A percentile compares a stretch with the other conserved stretches of the same genome.
Conservation (phyloP, 2,329 filamentous ascomycete genomes). For the Fusarium sp. region DNA sequence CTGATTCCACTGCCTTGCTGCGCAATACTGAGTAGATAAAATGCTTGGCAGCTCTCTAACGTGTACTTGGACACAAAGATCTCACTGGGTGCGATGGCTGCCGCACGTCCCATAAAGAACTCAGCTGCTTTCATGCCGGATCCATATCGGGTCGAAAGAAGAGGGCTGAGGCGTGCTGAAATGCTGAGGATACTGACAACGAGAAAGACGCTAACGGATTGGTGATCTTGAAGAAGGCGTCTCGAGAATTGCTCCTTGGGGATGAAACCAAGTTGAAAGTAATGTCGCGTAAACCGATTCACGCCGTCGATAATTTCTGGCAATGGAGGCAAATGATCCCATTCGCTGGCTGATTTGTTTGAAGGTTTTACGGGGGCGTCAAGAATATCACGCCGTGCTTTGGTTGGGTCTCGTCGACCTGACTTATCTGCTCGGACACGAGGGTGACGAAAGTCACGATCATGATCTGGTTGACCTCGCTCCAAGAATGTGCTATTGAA, state of each 20-base stretch:
- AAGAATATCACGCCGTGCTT: conserved; percentile 51
- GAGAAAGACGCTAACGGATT: conserved; percentile 66
- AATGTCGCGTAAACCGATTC: conserved; percentile 65
- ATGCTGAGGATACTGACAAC: conserved; percentile 67
- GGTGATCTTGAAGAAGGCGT: conserved; percentile 59
- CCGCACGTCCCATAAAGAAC: conserved; percentile 65
- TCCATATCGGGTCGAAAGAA: conserved; percentile 61
- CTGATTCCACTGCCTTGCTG: conserved; percentile 68
- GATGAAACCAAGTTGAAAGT: conserved; percentile 71
- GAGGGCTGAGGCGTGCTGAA: conserved; percentile 65
- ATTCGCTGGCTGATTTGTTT: conserved; percentile 53
- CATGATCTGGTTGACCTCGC: conserved; percentile 65
- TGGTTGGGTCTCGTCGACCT: conserved; percentile 55
- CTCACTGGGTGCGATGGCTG: conserved; percentile 60
- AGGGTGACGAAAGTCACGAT: conserved; percentile 68
- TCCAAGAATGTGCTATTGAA: conserved; percentile 61
- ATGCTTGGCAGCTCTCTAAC: conserved; percentile 68
- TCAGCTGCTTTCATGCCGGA: conserved; percentile 64
- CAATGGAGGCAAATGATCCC: conserved; percentile 63
- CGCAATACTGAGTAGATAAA: conserved; percentile 69
- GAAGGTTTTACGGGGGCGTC: conserved; percentile 45
- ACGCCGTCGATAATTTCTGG: conserved; percentile 64
- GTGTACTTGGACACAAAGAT: conserved; percentile 61
- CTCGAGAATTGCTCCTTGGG: conserved; percentile 64
- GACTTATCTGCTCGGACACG: conserved; percentile 62